These are phyloP conservation scores for Austroboletus niveus DNA, from an alignment of 1,284 basidiomycete genomes.

Conservation along the genomic window DNA sequence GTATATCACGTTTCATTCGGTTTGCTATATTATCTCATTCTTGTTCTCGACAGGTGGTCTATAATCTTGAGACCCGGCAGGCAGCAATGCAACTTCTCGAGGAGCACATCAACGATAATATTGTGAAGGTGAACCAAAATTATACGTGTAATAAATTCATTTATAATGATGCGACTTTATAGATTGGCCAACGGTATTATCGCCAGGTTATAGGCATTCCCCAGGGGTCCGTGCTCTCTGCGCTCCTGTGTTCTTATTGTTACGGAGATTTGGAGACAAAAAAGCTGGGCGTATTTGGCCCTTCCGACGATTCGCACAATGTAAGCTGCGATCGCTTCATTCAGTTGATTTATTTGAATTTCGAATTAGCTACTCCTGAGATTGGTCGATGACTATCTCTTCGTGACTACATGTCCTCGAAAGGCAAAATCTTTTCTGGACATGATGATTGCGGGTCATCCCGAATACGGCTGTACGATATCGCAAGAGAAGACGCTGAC, in stretches of 20 bases:
- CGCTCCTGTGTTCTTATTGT: constrained; percentile 89
- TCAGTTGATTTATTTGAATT: not conserved
- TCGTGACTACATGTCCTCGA: constrained; percentile 69
- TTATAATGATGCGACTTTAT: constrained; percentile 1
- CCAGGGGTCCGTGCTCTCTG: constrained; percentile 91
- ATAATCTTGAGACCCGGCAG: constrained; percentile 53
- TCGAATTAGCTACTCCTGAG: constrained; percentile 68
- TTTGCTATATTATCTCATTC: not conserved
- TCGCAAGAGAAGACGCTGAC: constrained; percentile 85
- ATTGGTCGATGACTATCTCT: constrained; percentile 93
- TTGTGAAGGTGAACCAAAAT: constrained; percentile 68
- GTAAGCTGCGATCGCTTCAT: constrained; percentile 37
- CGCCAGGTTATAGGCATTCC: constrained; percentile 91
- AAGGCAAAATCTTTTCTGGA: constrained; percentile 74
- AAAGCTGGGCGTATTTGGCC: constrained; percentile 47
- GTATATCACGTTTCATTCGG: constrained; percentile 37
- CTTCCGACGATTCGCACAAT: constrained; percentile 56
- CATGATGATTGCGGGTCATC: constrained; percentile 83
- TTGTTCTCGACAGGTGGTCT: constrained; percentile 49
- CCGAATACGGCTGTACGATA: constrained; percentile 92
- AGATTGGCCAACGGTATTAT: constrained; percentile 80
- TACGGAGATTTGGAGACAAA: constrained; percentile 86
- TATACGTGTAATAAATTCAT: not conserved
- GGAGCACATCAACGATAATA: constrained; percentile 88
- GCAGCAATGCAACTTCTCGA: constrained; percentile 75